Evolutionary conservation across 2,329 filamentous ascomycete species (phyloP).

Genomic region (Hansfordia pulvinata): DNA sequence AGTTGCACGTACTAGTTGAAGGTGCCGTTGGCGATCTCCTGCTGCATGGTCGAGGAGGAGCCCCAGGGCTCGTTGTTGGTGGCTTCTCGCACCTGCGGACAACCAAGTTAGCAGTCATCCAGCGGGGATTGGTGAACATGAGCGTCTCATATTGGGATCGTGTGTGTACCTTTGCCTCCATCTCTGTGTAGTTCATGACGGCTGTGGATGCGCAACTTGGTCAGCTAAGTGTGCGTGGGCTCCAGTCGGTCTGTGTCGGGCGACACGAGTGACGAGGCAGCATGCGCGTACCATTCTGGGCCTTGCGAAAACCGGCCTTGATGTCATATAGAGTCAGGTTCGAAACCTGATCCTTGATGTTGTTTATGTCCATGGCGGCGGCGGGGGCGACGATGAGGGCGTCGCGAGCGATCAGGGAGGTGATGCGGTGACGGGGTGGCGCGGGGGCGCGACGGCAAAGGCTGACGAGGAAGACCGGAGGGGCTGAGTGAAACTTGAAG

Average conservation of each 20-base stretch:
- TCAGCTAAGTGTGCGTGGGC: constrained; percentile 2
- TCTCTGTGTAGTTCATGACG: constrained; percentile 96
- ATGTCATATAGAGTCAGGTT: constrained; percentile 90
- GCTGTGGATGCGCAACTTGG: constrained; percentile 34
- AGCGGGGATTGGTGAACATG: too few relatives aligned
- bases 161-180: constrained; percentile 64
- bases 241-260: background rate
- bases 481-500: too few relatives aligned
- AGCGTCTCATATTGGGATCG: too few relatives aligned
- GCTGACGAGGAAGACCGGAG: too few relatives aligned
- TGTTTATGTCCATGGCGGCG: constrained; percentile 68
- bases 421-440: constrained; percentile 3
- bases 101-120: too few relatives aligned
- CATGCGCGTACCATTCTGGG: constrained; percentile 74
- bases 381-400: constrained; percentile 3
- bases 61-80: constrained; percentile 99
- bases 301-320: constrained; percentile 88
- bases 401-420: constrained; percentile 1
- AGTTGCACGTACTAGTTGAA: constrained; percentile 75
- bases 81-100: constrained; percentile 72
- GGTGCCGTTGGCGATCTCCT: constrained; percentile 95
- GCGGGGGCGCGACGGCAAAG: too few relatives aligned
- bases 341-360: constrained; percentile 72
- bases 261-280: background rate
- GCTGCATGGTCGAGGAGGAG: constrained; percentile 71